These are phyloP conservation scores for Acanthamoeba divionensis DNA, from an alignment of 208 protist species.

Conservation along the genomic window DNA sequence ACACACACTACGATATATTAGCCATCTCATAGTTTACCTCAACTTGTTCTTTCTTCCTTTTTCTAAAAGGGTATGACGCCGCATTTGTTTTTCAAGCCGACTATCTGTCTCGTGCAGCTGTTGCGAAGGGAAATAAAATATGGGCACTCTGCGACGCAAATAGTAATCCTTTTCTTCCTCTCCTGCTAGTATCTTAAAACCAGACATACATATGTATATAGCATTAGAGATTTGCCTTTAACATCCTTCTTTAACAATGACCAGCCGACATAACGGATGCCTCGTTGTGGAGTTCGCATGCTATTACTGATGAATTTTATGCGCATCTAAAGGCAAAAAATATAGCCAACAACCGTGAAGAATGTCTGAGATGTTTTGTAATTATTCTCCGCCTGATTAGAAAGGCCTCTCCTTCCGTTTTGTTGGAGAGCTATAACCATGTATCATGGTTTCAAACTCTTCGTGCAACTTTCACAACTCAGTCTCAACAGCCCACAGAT, in stretches of 20 bases:
- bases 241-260: neutral
- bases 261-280: neutral
- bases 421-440: slow-evolving; percentile 26
- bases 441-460: slow-evolving; percentile 14
- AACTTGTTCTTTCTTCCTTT: neutral
- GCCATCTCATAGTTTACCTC: too few relatives aligned
- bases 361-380: slow-evolving; percentile 36
- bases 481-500: too few relatives aligned
- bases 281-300: neutral
- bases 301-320: neutral
- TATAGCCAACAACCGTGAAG: neutral
- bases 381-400: neutral
- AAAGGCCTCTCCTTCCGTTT: neutral
- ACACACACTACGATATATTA: neutral
- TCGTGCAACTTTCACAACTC: neutral
- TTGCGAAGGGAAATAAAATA: neutral
- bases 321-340: neutral
- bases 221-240: neutral
- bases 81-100: slow-evolving; percentile 20
- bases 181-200: neutral
- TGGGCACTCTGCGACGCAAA: slow-evolving; percentile 4
- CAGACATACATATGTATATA: neutral
- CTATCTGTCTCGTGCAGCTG: neutral
- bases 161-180: neutral
- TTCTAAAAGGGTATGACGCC: neutral